phyloP scores from a whole-genome alignment of 139 green algal genomes.

The Diplosphaera chodatii region DNA sequence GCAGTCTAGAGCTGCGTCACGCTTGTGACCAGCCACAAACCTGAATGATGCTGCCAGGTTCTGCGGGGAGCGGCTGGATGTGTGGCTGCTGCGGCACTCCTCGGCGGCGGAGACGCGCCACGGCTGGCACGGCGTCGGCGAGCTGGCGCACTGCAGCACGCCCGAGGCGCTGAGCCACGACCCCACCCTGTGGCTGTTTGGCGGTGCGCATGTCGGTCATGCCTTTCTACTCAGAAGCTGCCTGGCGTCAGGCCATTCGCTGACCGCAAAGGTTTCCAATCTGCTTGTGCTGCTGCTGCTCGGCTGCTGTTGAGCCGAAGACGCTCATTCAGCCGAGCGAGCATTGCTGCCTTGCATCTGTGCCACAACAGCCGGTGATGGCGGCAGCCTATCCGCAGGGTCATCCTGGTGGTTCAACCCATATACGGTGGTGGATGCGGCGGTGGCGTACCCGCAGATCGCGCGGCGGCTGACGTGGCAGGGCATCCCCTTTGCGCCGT shows the following conservation, averaged over 20 bases:
- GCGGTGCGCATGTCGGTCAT: neutral
- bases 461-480: neutral
- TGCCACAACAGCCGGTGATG: no score
- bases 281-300: no score
- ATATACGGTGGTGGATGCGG: neutral
- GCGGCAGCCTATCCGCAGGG: neutral
- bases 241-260: no score
- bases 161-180: neutral
- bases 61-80: neutral
- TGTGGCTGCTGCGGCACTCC: neutral
- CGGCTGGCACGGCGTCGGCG: neutral
- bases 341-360: no score
- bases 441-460: neutral
- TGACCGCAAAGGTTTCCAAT: no score
- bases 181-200: neutral
- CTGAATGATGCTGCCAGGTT: no score
- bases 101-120: neutral
- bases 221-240: no score
- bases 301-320: no score
- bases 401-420: neutral
- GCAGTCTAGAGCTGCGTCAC: no score
- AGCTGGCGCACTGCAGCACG: constrained; percentile 4
- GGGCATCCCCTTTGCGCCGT: neutral
- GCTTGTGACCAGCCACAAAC: no score
- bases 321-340: no score